Evolutionary conservation across 1,284 basidiomycete genomes (phyloP), one percentile per base, ranked within the genome.

Genomic region (Salmacisia buchloeana): DNA sequence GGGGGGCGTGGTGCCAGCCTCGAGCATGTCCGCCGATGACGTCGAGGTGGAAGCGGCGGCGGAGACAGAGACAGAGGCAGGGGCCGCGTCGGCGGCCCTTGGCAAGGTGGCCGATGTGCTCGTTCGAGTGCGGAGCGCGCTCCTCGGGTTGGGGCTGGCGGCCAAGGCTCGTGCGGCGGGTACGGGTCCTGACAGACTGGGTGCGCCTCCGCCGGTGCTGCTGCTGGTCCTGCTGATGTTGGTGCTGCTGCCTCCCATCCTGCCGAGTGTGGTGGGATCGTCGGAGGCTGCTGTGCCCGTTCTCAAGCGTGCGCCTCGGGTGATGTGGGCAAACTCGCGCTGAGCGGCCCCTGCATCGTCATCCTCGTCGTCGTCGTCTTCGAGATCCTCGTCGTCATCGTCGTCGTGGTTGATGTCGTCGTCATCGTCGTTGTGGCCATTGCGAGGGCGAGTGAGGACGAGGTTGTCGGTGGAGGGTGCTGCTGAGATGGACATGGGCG

Each of bases 401-500:
- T 60, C 65, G 62, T n/a, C n/a, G 71, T 71, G 12, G 68, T 69
- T 71, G 71, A 75, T 21, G 64, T 63, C 1, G 69, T 36, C 43
- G 29, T 54, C 65, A 45, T 67, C 60, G 18, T 60, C 65, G 62
- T n/a, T n/a, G 71, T 71, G 12, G 68, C 70, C 70, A 70, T 73
- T 21, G 64, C 63, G 72, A 0, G 46, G 56, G 18, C 61, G 43
- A 54, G 61, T 52, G 34, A 45, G 68, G 63, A 46, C 25, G 13
- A 25, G 62, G 41, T 54, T 59, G 15, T 63, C 62, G n/a, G n/a
- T n/a, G n/a, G n/a, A n/a, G n/a, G n/a, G n/a, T n/a, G n/a, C n/a
- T n/a, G n/a, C n/a, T n/a, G n/a, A n/a, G n/a, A n/a, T n/a, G n/a
- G n/a, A n/a, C n/a, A 38, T 9, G 18, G 36, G 10, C 18, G 36